Base-by-base conservation (phyloP, 208 protist species). In the Leishmania turanica region DNA sequence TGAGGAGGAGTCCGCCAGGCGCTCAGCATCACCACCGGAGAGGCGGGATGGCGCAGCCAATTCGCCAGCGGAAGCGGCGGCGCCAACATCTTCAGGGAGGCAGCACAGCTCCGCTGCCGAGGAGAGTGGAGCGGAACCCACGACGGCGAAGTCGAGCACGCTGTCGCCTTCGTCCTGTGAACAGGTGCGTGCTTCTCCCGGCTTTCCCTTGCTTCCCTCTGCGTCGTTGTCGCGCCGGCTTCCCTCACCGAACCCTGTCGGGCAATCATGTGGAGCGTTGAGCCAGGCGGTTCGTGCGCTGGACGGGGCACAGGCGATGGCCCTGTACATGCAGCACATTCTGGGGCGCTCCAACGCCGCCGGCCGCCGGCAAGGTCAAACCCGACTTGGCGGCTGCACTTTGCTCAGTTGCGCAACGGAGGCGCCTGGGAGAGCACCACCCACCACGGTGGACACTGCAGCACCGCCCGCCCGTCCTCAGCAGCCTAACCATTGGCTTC, bases 401-500 rank as follows among this genome's bases (percentile, higher is more conserved):
- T 53, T 73, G 21, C 24, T 53, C 69, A 54, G 27, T 19, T n/a
- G 42, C 69, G 69, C 45, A 53, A 9, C 69, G 4, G 27, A 53
- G 69, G 27, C 9, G 45, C 69, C 69, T 54, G 21, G 69, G 7
- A 51, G 24, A 73, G 69, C 8, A 19, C 24, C 17, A 7, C 45
- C 45, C 45, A 34, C 45, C 69, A 53, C 9, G n/a, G 24, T 27
- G 5, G 69, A 37, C 27, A 53, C 42, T 1, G 51, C 51, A 64
- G 47, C 72, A 62, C 5, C 31, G 2, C 37, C 49, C 47, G 17
- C 24, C 45, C n/a, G n/a, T 21, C 45, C 45, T 40, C 37, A 11
- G 40, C 74, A 47, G 42, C 2, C 21, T 31, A 60, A 70, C 47
- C 76, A 47, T 24, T 93, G 90, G 90, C 64, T 90, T n/a, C 84